phyloP scores from a whole-genome alignment of 306 rosid genomes.

The Acmispon strigosus region DNA sequence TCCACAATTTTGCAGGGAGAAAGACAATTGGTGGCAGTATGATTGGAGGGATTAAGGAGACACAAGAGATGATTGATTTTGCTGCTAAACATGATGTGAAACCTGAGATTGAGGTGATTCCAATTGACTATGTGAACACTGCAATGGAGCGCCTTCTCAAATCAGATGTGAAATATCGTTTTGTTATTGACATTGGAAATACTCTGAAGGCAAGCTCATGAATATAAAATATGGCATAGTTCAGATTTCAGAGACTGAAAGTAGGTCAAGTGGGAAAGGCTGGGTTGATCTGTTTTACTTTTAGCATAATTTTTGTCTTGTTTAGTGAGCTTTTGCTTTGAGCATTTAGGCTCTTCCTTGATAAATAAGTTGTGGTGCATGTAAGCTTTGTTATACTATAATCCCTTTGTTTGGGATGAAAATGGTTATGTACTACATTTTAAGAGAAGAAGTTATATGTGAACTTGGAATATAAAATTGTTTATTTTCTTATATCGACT shows the following conservation, averaged over 20 bases:
- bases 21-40: constrained; percentile 30
- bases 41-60: constrained; percentile 45
- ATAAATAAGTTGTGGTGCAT: not conserved
- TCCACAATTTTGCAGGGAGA: constrained; percentile 24
- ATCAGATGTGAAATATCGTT: constrained; percentile 50
- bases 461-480: no score
- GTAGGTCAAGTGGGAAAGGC: no score
- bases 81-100: constrained; percentile 42
- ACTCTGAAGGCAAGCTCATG: constrained; percentile 20
- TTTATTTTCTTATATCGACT: not conserved
- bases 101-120: constrained; percentile 41
- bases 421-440: not conserved
- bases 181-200: constrained; percentile 45
- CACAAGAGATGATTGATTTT: constrained; percentile 51
- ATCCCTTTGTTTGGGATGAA: not conserved
- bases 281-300: no score
- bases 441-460: not conserved
- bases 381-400: not conserved
- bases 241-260: no score
- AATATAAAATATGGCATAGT: not conserved
- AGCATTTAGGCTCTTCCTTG: not conserved
- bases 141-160: constrained; percentile 44
- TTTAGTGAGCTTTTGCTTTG: not conserved
- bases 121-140: constrained; percentile 40
- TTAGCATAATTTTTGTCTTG: no score